Evolutionary conservation across 2,329 filamentous ascomycete species (phyloP), one percentile per base, ranked within the genome.

Genomic region (Kalaharituber pfeilii): DNA sequence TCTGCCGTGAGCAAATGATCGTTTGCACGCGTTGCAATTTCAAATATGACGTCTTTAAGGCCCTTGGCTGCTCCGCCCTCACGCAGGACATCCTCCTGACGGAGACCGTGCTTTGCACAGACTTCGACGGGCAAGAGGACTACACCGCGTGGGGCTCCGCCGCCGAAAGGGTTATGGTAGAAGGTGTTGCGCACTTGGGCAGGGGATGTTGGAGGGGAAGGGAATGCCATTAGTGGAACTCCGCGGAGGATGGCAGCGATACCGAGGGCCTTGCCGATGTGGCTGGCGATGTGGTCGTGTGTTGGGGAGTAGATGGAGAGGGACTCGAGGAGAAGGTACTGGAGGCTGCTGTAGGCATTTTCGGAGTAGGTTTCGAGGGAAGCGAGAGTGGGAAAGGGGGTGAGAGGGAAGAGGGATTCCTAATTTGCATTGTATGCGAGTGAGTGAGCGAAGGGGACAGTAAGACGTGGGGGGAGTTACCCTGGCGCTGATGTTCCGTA

Each of bases 1-100:
- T 87, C 75, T 1, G 84, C 89, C 0, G 89, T 96, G 62, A 95
- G 94, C 29, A 98, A 73, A 68, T 98, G 91, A 66, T 98, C 91
- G 65, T 93, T 93, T 5, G 91, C 91, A 33, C 89, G 78, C 0
- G 91, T 98, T 0, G 91, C 91, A 13, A 98, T 86, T 3, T 79
- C 76, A 68, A 96, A 98, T 0, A 96, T 79, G 2, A 88, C 89
- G 67, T 98, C 89, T 57, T 84, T 80, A 18, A 96, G 73, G 0
- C 88, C 88, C 0, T 79, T 73, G 0, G 89, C 89, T n/a, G 78
- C 71, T 2, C 51, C 44, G 0, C 88, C 89, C 42, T 80, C 75
- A 7, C 89, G 77, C 56, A 94, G 84, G 0, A 98, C 82, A 44
- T 94, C 85, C 66, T 98, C 91, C 66, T 96, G 89, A 52, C 79